Evolutionary conservation across 228 moss, liverwort and hornwort species (phyloP).

Genomic region (Sphagnum magellanicum): DNA sequence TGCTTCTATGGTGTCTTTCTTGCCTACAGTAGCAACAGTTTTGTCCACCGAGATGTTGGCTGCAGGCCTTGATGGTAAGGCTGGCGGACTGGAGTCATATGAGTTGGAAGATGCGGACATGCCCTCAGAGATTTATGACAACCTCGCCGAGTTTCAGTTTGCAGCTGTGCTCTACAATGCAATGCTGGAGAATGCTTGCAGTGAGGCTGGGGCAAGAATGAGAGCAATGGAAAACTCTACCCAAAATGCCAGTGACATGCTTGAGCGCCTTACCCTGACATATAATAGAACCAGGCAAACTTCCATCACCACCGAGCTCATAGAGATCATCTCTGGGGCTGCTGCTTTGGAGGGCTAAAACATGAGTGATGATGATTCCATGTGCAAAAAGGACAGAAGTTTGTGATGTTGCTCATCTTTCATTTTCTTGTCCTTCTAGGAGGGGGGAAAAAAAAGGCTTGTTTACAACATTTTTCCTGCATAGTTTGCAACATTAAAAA

Average conservation of each 20-base stretch:
- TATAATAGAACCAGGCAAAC: conserved; percentile 70
- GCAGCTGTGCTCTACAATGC: conserved; percentile 39
- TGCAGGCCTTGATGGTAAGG: conserved; percentile 11
- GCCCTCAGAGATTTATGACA: conserved; percentile 17
- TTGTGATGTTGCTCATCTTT: no score
- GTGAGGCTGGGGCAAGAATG: conserved; percentile 51
- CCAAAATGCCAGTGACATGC: conserved; percentile 33
- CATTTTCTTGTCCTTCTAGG: no score
- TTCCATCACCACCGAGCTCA: conserved; percentile 52
- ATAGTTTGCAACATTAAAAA: no score
- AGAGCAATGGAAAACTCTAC: conserved; percentile 56
- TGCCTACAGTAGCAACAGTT: conserved; percentile 45
- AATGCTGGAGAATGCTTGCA: conserved; percentile 53
- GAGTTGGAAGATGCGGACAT: conserved; percentile 42
- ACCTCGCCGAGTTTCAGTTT: conserved; percentile 40
- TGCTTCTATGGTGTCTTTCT: conserved; percentile 40
- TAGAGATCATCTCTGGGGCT: conserved; percentile 42
- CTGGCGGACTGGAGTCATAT: conserved; percentile 14
- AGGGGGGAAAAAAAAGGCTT: no score
- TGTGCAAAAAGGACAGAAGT: no score
- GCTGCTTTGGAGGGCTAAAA: conserved; percentile 58
- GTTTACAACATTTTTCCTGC: no score
- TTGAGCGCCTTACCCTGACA: conserved; percentile 47
- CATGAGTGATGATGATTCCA: no score
- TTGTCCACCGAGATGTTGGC: conserved; percentile 20